Conservation (phyloP, 2,329 filamentous ascomycete genomes). For the Laburnicola sp. region DNA sequence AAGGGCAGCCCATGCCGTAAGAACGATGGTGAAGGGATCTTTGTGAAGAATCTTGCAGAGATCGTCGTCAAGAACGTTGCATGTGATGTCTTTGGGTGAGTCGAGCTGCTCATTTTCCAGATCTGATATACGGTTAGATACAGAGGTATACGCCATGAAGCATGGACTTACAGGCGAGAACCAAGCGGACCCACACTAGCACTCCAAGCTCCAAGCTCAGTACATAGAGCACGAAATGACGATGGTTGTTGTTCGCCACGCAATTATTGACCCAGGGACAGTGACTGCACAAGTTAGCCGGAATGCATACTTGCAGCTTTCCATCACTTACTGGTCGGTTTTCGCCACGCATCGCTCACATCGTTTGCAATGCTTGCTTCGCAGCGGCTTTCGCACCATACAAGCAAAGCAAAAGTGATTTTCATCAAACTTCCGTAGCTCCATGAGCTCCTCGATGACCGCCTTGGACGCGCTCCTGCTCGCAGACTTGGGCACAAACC, state of each 20-base stretch:
- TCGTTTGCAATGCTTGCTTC: conserved; percentile 93
- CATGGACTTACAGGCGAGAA: conserved; percentile 66
- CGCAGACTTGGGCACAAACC: conserved; percentile 86
- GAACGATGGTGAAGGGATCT: conserved; percentile 80
- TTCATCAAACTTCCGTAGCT: conserved; percentile 88
- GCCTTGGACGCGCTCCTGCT: conserved; percentile 88
- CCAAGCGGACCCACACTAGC: conserved; percentile 68
- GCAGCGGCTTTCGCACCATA: conserved; percentile 88
- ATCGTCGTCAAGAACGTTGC: conserved; percentile 73
- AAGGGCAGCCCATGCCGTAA: conserved; percentile 76
- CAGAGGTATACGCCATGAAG: background rate
- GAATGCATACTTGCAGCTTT: background rate
- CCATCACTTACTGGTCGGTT: conserved; percentile 80
- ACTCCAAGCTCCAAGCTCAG: conserved; percentile 77
- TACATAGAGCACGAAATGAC: conserved; percentile 92
- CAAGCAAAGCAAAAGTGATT: conserved; percentile 91
- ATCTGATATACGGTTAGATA: conserved; percentile 58
- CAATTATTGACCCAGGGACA: conserved; percentile 99
- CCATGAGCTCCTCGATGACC: conserved; percentile 83
- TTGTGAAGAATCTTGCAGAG: conserved; percentile 77
- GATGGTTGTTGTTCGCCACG: conserved; percentile 91
- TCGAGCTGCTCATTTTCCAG: conserved; percentile 58
- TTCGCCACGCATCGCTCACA: conserved; percentile 93
- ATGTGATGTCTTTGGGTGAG: conserved; percentile 55
- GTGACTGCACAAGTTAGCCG: conserved; percentile 62